phyloP scores from a whole-genome alignment of 2,329 filamentous ascomycete species.

The Botrytis fragariae region DNA sequence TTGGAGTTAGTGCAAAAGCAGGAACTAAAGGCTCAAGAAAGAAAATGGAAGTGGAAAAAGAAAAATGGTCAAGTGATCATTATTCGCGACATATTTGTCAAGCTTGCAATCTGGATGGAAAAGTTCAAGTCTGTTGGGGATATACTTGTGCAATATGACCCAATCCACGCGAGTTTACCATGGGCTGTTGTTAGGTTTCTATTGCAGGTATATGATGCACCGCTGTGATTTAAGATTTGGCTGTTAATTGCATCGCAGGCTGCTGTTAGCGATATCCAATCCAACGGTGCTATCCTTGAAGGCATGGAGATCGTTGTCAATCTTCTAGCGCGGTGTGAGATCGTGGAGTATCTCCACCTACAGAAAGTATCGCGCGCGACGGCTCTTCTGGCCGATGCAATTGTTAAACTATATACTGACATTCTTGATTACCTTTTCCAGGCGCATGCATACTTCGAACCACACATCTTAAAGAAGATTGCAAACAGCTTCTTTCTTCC shows the following conservation, averaged over 20 bases:
- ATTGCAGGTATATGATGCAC: conserved; percentile 16
- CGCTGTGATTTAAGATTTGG: background rate
- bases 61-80: conserved; percentile 19
- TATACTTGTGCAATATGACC: conserved; percentile 22
- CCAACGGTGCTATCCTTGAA: conserved; percentile 22
- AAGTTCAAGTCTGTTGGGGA: conserved; percentile 24
- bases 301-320: conserved; percentile 21
- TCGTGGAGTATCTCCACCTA: conserved; percentile 14
- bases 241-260: background rate
- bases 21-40: background rate
- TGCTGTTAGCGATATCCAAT: background rate
- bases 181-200: conserved; percentile 25
- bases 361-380: background rate
- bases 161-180: conserved; percentile 23
- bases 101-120: conserved; percentile 22
- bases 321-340: background rate
- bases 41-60: background rate
- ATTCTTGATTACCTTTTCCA: conserved; percentile 21
- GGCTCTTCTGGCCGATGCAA: background rate
- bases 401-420: conserved; percentile 20
- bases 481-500: too few species aligned
- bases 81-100: conserved; percentile 22
- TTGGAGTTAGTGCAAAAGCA: background rate
- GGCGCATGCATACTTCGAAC: conserved; percentile 18
- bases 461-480: too few species aligned